A percentile compares a stretch with the other conserved stretches of the same genome.
Evolutionary conservation across 768 basidiomycete species (phyloP).

Genomic region (Lactarius akahatsu): DNA sequence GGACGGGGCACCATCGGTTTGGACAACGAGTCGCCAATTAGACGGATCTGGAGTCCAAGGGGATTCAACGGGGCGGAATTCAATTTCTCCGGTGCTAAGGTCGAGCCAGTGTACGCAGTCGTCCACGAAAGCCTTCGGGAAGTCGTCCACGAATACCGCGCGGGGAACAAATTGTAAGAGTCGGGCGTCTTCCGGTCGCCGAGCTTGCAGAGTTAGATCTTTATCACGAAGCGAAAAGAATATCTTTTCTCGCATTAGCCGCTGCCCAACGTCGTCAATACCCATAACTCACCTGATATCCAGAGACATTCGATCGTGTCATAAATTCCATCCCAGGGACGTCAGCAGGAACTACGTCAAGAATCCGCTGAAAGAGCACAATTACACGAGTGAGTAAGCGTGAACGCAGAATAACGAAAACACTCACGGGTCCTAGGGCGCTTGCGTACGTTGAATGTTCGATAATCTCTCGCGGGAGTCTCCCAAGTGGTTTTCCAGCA

Average conservation of each 20-base stretch:
- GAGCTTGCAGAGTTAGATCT: not conserved
- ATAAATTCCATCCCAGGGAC: constrained; percentile 10
- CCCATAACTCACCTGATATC: not conserved
- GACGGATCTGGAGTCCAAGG: constrained; percentile 34
- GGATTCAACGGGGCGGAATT: constrained; percentile 37
- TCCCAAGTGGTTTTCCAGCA: constrained; percentile 8
- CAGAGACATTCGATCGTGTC: not conserved
- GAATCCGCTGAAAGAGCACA: not conserved
- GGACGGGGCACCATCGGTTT: not conserved
- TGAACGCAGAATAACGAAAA: not conserved
- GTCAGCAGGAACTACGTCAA: constrained; percentile 4
- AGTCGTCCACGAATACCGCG: constrained; percentile 32
- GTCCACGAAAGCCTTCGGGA: constrained; percentile 30
- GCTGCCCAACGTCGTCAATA: not conserved
- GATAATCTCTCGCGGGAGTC: constrained; percentile 5
- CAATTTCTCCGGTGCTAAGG: constrained; percentile 29
- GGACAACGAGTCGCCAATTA: constrained; percentile 33
- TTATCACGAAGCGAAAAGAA: not conserved
- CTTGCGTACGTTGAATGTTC: constrained; percentile 8
- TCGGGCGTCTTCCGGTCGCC: too few relatives aligned
- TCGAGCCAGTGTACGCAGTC: constrained; percentile 37
- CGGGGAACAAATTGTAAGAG: constrained; percentile 38
- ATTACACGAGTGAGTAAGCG: not conserved
- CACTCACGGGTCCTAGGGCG: not conserved
- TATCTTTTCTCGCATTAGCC: not conserved